phyloP scores from a whole-genome alignment of 1,284 basidiomycete genomes.

The Rhodotorula sp. region DNA sequence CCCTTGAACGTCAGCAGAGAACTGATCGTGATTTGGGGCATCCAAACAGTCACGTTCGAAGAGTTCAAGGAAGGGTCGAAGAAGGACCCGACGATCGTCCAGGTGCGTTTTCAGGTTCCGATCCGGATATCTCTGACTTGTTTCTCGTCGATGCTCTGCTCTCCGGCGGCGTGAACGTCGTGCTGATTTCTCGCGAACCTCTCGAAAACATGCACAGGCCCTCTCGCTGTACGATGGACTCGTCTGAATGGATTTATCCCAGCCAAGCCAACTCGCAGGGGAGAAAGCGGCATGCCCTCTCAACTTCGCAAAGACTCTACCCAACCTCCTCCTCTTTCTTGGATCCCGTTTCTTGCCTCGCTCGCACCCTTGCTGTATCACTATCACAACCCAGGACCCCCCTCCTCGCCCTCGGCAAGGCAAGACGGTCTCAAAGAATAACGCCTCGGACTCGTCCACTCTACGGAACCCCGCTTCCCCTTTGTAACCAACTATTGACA shows the following conservation, averaged over 20 bases:
- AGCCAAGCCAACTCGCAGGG: neutral
- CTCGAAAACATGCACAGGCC: slow-evolving; percentile 46
- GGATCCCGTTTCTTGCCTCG: neutral
- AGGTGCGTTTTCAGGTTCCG: slow-evolving; percentile 56
- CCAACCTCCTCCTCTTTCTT: neutral
- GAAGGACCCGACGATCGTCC: slow-evolving; percentile 95
- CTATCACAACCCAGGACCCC: neutral
- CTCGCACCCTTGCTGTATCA: neutral
- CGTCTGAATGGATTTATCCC: slow-evolving; percentile 47
- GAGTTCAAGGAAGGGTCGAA: slow-evolving; percentile 97
- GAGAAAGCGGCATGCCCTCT: neutral
- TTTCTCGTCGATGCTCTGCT: no score
- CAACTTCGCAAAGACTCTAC: neutral
- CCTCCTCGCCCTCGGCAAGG: neutral
- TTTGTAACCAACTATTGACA: no score
- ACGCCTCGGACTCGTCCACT: no score
- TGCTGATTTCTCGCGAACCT: neutral
- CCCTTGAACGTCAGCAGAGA: no score
- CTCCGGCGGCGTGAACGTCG: neutral
- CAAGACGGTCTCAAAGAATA: neutral
- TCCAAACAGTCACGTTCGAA: slow-evolving; percentile 69
- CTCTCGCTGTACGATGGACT: slow-evolving; percentile 57
- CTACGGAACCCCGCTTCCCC: no score
- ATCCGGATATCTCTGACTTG: neutral
- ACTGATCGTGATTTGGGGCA: neutral